Evolutionary conservation across 2,329 filamentous ascomycete species (phyloP), one percentile per base, ranked within the genome.

Genomic region (Rugonectria rugulosa): DNA sequence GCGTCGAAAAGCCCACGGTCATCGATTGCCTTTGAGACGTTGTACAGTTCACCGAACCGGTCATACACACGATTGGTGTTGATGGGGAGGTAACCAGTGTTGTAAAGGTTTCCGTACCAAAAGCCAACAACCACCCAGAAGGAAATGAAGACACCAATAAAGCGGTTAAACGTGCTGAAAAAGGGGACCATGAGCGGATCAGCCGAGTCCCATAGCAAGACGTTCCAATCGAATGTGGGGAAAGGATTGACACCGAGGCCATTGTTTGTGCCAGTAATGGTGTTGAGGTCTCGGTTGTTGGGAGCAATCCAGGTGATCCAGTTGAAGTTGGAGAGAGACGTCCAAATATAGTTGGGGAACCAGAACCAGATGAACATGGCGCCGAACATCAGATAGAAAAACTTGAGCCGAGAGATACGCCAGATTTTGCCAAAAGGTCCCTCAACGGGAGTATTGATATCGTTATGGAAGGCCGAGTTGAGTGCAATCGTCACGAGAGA

Each of bases 101-200:
- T 81, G 73, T 81, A 88, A 2, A 81, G 71, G 49, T 85, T 84
- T 38, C 75, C 79, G 68, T 83, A 89, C 73, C 85, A 87, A 8
- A 89, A 66, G 21, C 73, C 82, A 3, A 82, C 69, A 12, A 85
- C 75, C 12, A 88, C 73, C 73, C 83, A 80, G 62, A 80, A 79
- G 37, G 79, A 82, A 27, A 83, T 59, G 11, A 86, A 76, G 44
- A 82, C 78, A 24, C 86, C 86, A 38, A 86, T 72, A 57, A 87
- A 76, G 19, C 81, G 83, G 69, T 89, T 89, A 50, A 85, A 76
- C 37, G 86, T 87, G 23, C 82, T 83, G 71, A 85, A 82, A 65
- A 81, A 81, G 4, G 81, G 81, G 7, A 79, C 74, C 74, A 80
- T 79, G 48, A 79, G 71, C 1, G 77, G 77, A 53, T 79, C 77